phyloP scores from a whole-genome alignment of 208 protist species.

The Tritrichomonas foetus region DNA sequence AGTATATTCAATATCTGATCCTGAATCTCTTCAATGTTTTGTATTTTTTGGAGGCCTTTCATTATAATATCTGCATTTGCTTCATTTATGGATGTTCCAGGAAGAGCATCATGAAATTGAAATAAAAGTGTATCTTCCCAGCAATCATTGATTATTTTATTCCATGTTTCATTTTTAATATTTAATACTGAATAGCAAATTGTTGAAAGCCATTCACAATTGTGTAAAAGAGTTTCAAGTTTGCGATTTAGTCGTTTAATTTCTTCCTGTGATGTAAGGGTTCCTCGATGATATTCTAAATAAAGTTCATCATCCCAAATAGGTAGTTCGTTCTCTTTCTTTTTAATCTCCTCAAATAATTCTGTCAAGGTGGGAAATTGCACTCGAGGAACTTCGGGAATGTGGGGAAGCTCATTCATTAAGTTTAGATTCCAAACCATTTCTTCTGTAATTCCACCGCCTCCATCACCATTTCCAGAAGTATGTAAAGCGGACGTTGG shows the following conservation, averaged over 20 bases:
- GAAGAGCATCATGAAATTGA: slow-evolving; percentile 15
- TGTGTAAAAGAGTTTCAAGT: background rate
- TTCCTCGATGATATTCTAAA: slow-evolving; percentile 46
- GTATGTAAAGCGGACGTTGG: background rate
- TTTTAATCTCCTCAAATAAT: background rate
- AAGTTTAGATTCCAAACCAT: background rate
- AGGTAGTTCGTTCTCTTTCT: background rate
- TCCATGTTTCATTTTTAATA: background rate
- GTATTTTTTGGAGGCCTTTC: background rate
- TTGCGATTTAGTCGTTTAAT: slow-evolving; percentile 31
- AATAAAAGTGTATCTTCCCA: background rate
- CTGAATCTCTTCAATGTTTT: background rate
- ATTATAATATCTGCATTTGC: slow-evolving; percentile 1
- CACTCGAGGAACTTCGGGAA: background rate
- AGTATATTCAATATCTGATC: background rate
- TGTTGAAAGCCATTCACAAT: background rate
- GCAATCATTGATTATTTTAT: background rate
- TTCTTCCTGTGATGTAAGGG: slow-evolving; percentile 38
- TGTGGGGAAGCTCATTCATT: background rate
- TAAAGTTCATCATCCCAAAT: slow-evolving; percentile 36
- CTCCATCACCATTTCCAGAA: slow-evolving; percentile 45
- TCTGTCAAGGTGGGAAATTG: background rate
- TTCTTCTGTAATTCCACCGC: slow-evolving; percentile 41
- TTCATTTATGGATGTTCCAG: background rate
- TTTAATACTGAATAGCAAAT: background rate